Base-by-base conservation (phyloP, 352 stramenopile species). In the Globisporangium cystogenes region DNA sequence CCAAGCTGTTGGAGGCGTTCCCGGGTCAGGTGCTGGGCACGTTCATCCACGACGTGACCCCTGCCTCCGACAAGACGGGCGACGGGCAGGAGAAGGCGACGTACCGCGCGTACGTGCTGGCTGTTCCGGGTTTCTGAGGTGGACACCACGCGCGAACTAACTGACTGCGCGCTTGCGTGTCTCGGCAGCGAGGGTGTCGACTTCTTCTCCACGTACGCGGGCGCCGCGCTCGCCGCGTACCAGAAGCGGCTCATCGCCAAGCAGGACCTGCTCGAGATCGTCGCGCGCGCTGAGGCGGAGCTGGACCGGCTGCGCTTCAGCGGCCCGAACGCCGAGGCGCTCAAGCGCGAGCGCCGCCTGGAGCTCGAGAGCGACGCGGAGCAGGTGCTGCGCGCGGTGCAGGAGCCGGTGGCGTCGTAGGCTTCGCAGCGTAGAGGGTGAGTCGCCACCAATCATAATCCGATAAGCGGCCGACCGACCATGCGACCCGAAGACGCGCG, bases 41-140 rank as follows among this genome's bases (percentile, higher is more conserved):
- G 26, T 91, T 93, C 57, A 90, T 93, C 59, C 83, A 93, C 61
- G 70, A 93, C 43, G 72, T 93, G 39, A 89, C 77, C 29, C 78
- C 83, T 7, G 55, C 67, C 7, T 71, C 66, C 21, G 53, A 53
- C 39, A 76, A 63, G 23, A 87, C 81, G 0, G 83, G 83, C 29
- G 83, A 93, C 42, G 81, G 83, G 15, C 67, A 74, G 2, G 12
- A 50, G 20, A 93, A 93, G 64, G 51, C 64, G 24, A 55, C 42
- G 15, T 91, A 93, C 53, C 47, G 65, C 46, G 61, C 58, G 80
- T 93, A 79, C 58, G 78, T 20, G 7, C n/a, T 4, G 23, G 15
- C n/a, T 50, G 15, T 14, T 12, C 8, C 43, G n/a, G n/a, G n/a
- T n/a, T n/a, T n/a, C n/a, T n/a, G n/a, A n/a, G n/a, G n/a, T n/a